These are phyloP conservation scores for Conoideocrella luteorostrata DNA, from an alignment of 2,329 filamentous ascomycete species.

Conservation along the genomic window DNA sequence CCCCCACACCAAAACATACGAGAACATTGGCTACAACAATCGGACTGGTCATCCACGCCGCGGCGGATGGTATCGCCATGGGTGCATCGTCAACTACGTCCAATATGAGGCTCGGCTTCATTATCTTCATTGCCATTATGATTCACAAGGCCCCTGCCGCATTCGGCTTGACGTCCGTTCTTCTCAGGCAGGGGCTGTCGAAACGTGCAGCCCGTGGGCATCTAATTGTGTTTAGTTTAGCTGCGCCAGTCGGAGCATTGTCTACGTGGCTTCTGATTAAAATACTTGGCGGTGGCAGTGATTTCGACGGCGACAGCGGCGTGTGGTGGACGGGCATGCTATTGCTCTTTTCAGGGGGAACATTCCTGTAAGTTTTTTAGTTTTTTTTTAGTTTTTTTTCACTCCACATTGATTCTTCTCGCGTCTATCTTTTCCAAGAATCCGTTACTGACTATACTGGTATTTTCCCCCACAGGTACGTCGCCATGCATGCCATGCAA, in stretches of 20 bases:
- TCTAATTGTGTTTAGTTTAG: slow-evolving; percentile 83
- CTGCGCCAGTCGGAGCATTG: slow-evolving; percentile 80
- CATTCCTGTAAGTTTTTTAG: slow-evolving; percentile 71
- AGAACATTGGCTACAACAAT: slow-evolving; percentile 76
- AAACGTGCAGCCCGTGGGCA: slow-evolving; percentile 81
- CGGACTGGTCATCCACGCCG: slow-evolving; percentile 91
- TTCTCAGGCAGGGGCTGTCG: slow-evolving; percentile 84
- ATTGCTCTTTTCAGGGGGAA: slow-evolving; percentile 90
- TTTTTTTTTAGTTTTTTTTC: too few species aligned
- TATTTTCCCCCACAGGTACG: too few species aligned
- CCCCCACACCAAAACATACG: slow-evolving; percentile 50
- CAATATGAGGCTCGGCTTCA: slow-evolving; percentile 71
- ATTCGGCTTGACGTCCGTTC: slow-evolving; percentile 84
- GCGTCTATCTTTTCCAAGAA: background rate
- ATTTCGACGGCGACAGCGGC: slow-evolving; percentile 52
- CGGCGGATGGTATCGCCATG: slow-evolving; percentile 91
- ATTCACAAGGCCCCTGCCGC: slow-evolving; percentile 94
- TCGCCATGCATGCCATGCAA: slow-evolving; percentile 98
- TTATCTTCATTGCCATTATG: slow-evolving; percentile 96
- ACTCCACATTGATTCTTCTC: background rate
- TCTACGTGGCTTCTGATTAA: slow-evolving; percentile 76
- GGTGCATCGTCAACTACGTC: slow-evolving; percentile 77
- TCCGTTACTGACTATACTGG: background rate
- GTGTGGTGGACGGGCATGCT: slow-evolving; percentile 90
- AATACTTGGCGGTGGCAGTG: slow-evolving; percentile 59